Conservation (phyloP, 106 monocot species). For the Platanthera guangdongensis region DNA sequence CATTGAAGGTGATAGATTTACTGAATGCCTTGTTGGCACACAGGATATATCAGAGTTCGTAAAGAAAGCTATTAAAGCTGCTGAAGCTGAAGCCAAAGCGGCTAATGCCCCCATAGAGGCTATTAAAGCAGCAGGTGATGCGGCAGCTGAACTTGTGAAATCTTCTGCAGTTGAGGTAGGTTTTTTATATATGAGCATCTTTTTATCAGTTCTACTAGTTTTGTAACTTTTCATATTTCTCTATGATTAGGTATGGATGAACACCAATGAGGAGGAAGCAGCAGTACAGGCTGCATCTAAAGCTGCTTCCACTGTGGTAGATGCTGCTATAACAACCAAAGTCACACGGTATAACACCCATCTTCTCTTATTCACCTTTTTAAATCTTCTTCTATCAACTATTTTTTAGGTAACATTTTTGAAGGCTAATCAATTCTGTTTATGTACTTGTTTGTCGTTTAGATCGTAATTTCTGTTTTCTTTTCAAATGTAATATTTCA, state of each 20-base stretch:
- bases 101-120: conserved; percentile 83
- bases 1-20: conserved; percentile 44
- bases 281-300: conserved; percentile 69
- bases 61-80: conserved; percentile 65
- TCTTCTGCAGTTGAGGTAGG: conserved; percentile 73
- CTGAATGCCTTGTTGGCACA: conserved; percentile 55
- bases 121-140: conserved; percentile 86
- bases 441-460: too few relatives aligned
- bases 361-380: background rate
- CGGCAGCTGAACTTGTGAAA: conserved; percentile 86
- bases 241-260: conserved; percentile 53
- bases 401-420: too few relatives aligned
- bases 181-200: background rate
- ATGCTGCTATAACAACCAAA: conserved; percentile 75
- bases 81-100: conserved; percentile 71
- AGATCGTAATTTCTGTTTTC: too few relatives aligned
- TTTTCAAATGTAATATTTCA: too few relatives aligned
- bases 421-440: too few relatives aligned
- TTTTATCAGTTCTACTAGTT: background rate
- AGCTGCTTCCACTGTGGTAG: conserved; percentile 83
- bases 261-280: conserved; percentile 59
- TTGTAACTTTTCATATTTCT: background rate
- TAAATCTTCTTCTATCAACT: too few relatives aligned
- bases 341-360: conserved; percentile 24
- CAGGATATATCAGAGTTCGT: conserved; percentile 83